Base-by-base conservation (phyloP, 306 rosid species). In the Cucumis melo region DNA sequence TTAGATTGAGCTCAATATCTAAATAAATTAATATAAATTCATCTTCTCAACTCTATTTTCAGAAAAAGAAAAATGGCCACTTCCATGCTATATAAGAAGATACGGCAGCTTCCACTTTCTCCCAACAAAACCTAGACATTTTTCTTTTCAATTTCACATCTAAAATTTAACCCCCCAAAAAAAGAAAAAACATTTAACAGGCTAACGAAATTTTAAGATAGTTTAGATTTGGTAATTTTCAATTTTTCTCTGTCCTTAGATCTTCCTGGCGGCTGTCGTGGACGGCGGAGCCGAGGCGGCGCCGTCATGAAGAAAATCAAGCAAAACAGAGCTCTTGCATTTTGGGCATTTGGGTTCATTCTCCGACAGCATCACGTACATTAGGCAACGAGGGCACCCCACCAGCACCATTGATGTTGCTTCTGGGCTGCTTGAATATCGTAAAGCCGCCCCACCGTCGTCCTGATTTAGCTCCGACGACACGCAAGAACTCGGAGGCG, bases 261-360 rank as follows among this genome's bases (percentile, higher is more conserved):
- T 84, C 91, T 76, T 87, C 76, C 88, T 85, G 71, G 86, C 42
- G 75, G 32, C 50, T 53, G 39, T n/a, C 20, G 39, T 12, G 39
- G 75, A 42, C 8, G 57, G 75, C 32, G 73, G 73, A 41, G 54
- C 19, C 41, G 73, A 16, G 72, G 32, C 41, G 75, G 71, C 59
- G 67, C 70, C 79, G 77, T 90, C 91, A 61, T 90, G 91, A 63
- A 82, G 87, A 44, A 94, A 89, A 78, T 94, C 96, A 5, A 94
- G 93, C 83, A 94, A 85, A 79, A 87, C 93, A 11, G 99, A 92
- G 90, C 92, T 92, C 78, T 92, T 90, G 92, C 99, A 94, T 62
- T 88, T 94, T 27, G 97, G 99, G 79, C 99, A 94, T 55, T 90
- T 90, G 0, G 93, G 96, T 48, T 94, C 93, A 46, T 81, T 84